These are phyloP conservation scores for Discostella pseudostelligera DNA, from an alignment of 108 stramenopile genomes.

Conservation along the genomic window DNA sequence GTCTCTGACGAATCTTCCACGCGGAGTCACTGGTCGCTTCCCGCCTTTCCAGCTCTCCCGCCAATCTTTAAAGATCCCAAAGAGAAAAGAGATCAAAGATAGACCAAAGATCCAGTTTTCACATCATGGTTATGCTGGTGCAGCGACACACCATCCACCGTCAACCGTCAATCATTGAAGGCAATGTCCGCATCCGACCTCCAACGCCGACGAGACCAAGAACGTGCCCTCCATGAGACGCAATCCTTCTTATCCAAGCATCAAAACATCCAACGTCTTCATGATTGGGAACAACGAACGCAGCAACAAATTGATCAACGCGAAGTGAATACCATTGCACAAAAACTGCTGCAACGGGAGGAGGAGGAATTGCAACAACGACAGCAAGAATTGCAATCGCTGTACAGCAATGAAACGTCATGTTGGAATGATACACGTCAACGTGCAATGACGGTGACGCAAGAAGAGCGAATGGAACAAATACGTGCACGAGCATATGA, in stretches of 20 bases:
- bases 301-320: conserved; percentile 28
- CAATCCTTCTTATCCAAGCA: conserved; percentile 36
- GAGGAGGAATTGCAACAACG: conserved; percentile 19
- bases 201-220: conserved; percentile 33
- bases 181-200: conserved; percentile 23
- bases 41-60: no score
- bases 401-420: conserved; percentile 36
- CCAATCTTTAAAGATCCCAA: no score
- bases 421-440: conserved; percentile 34
- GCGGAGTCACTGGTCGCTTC: no score
- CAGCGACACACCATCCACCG: no score
- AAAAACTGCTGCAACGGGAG: conserved; percentile 18
- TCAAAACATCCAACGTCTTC: conserved; percentile 22
- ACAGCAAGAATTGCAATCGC: conserved; percentile 24
- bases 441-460: conserved; percentile 26
- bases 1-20: neutral
- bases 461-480: conserved; percentile 44
- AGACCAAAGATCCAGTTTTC: no score
- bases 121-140: no score
- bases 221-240: conserved; percentile 34
- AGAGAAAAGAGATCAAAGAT: no score
- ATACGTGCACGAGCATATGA: conserved; percentile 39
- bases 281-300: conserved; percentile 35
- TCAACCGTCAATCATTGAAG: no score
- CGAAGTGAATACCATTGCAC: conserved; percentile 13